Evolutionary conservation across 176 grass and related monocot genomes (phyloP), one percentile per base, ranked within the genome.

Genomic region (Oryza punctata): DNA sequence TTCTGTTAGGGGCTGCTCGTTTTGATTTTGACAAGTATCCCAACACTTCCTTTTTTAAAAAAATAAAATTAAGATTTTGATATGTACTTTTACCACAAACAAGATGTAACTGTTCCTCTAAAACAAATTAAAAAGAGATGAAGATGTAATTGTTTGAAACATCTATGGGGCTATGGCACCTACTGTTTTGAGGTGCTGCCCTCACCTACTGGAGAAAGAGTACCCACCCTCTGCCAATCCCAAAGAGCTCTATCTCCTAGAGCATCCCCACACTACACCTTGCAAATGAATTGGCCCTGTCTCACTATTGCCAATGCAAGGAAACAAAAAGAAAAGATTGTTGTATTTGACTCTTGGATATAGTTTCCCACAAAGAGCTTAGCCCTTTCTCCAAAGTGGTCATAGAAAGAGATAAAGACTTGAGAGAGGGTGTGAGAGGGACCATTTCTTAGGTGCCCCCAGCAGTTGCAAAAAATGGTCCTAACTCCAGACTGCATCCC

Each of bases 401-500:
- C 83, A 16, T 45, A n/a, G 33, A 75, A 46, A 60, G 60, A 79
- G 43, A 57, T 16, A 67, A 44, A 81, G 70, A 78, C 72, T 57
- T 64, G 40, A 75, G 82, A 40, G 35, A 18, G 37, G 37, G 37
- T 38, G 37, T 38, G 37, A 38, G n/a, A 78, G 73, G 78, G 83
- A 78, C 83, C 67, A 76, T 81, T 69, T 85, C 38, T 82, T 78
- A 67, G 78, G 77, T 71, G 67, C 57, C 71, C 83, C 84, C 74
- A 79, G 61, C 19, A 82, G 46, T 84, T 82, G 83, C 83, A 89
- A 81, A 50, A 50, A 13, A 78, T 86, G 88, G 88, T 78, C 83
- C 88, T 77, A 63, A 21, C 64, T 81, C 61, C 16, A 75, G 27
- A 75, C 73, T 71, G 73, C 71, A 77, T 65, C 59, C 59, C 15